Percentiles rank a stretch among this genome's conserved stretches.
Evolutionary conservation across 768 basidiomycete species (phyloP).

Genomic region (Tricholoma flavovirens): DNA sequence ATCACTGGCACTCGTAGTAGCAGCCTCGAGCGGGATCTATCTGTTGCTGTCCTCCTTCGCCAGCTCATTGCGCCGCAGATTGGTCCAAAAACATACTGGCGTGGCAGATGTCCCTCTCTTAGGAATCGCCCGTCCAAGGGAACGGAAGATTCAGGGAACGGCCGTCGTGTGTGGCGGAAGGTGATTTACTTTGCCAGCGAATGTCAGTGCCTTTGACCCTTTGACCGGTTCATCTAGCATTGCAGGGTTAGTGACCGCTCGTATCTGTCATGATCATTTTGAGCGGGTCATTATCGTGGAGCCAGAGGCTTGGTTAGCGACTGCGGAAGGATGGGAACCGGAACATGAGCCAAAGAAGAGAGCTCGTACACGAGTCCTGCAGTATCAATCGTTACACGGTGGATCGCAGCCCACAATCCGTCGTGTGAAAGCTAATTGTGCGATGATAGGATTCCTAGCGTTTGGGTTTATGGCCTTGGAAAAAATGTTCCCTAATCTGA

Average conservation of each 20-base stretch:
- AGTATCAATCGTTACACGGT: conserved; percentile 21
- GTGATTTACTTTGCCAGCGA: not conserved
- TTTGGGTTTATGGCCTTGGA: not conserved
- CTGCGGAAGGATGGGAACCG: conserved; percentile 14
- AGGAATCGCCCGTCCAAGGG: not conserved
- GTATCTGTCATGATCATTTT: conserved; percentile 28
- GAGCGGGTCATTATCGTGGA: conserved; percentile 27
- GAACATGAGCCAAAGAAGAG: conserved; percentile 14
- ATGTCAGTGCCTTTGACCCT: not conserved
- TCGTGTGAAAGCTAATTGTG: not conserved
- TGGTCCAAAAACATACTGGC: not conserved
- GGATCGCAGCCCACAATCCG: not conserved
- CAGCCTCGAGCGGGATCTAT: not conserved
- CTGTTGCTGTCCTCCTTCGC: not conserved
- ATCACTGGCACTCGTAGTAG: too few relatives aligned
- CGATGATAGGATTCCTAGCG: not conserved
- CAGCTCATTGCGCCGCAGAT: not conserved
- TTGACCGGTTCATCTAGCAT: conserved; percentile 14
- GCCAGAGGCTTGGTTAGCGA: conserved; percentile 23
- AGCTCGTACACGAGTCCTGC: conserved; percentile 18
- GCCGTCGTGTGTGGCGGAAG: not conserved
- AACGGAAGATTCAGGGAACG: not conserved
- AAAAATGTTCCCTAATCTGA: not conserved
- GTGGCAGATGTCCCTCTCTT: not conserved
- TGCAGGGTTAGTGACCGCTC: conserved; percentile 25